These are phyloP conservation scores for Pseudopithomyces chartarum DNA, from an alignment of 2,329 filamentous ascomycete species.

Conservation along the genomic window DNA sequence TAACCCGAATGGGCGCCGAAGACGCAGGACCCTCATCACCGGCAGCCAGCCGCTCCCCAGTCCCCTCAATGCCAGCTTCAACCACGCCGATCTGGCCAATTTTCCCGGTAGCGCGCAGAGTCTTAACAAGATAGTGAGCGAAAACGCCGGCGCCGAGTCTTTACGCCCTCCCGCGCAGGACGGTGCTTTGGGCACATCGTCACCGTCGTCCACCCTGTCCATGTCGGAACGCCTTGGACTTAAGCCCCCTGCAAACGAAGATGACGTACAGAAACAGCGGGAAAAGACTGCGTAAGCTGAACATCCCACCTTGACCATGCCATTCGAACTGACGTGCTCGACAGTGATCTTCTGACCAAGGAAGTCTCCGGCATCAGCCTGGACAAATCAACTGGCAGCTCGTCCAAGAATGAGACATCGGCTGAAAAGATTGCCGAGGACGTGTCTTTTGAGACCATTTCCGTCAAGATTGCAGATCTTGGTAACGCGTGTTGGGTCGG, in stretches of 20 bases:
- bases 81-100: slow-evolving; percentile 70
- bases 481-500: slow-evolving; percentile 99
- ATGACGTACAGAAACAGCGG: slow-evolving; percentile 71
- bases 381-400: slow-evolving; percentile 65
- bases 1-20: slow-evolving; percentile 86
- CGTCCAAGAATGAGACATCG: slow-evolving; percentile 52
- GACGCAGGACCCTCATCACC: slow-evolving; percentile 91
- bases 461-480: slow-evolving; percentile 97
- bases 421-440: slow-evolving; percentile 69
- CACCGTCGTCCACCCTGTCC: slow-evolving; percentile 53
- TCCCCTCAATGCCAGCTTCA: slow-evolving; percentile 90
- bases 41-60: slow-evolving; percentile 95
- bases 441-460: slow-evolving; percentile 75
- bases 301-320: neutral
- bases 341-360: slow-evolving; percentile 83
- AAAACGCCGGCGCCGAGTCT: slow-evolving; percentile 64
- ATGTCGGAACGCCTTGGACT: slow-evolving; percentile 65
- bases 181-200: slow-evolving; percentile 57
- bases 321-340: slow-evolving; percentile 7
- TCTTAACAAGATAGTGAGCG: slow-evolving; percentile 82
- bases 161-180: slow-evolving; percentile 48
- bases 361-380: slow-evolving; percentile 95
- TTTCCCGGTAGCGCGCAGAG: slow-evolving; percentile 68
- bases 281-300: slow-evolving; percentile 88
- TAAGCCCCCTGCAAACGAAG: slow-evolving; percentile 57